phyloP scores from a whole-genome alignment of 2,329 filamentous ascomycete species.

The Ploettnerulaceae sp. region DNA sequence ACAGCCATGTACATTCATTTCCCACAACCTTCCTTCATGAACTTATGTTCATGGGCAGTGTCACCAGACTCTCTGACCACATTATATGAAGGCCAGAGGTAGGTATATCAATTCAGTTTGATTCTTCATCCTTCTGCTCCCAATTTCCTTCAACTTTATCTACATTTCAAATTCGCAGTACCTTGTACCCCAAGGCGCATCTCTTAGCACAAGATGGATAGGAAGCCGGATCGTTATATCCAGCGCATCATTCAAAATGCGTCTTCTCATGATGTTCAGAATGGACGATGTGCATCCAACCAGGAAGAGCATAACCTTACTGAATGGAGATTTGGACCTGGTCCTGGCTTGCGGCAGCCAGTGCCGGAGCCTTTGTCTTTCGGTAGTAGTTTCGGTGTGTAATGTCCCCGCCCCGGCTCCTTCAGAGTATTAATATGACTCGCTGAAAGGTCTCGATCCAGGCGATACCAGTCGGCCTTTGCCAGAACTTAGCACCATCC shows the following conservation, averaged over 20 bases:
- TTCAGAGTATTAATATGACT: neutral
- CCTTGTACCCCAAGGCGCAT: neutral
- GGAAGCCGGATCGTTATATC: conserved; percentile 19
- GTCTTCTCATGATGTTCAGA: conserved; percentile 6
- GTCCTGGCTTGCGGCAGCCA: conserved; percentile 10
- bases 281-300: conserved; percentile 5
- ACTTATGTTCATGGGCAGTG: neutral
- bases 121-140: neutral
- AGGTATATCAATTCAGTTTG: neutral
- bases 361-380: conserved; percentile 8
- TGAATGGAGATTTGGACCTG: conserved; percentile 16
- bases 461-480: neutral
- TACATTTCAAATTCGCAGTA: neutral
- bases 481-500: neutral
- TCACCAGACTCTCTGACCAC: neutral
- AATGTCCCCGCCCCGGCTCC: neutral
- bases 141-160: neutral
- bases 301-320: conserved; percentile 9
- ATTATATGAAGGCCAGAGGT: neutral
- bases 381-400: conserved; percentile 14
- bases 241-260: conserved; percentile 26
- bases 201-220: conserved; percentile 17
- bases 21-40: neutral
- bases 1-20: neutral
- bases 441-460: neutral